These are phyloP conservation scores for Radiomyces spectabilis DNA, from an alignment of 192 early-diverging fungal species.

Conservation along the genomic window DNA sequence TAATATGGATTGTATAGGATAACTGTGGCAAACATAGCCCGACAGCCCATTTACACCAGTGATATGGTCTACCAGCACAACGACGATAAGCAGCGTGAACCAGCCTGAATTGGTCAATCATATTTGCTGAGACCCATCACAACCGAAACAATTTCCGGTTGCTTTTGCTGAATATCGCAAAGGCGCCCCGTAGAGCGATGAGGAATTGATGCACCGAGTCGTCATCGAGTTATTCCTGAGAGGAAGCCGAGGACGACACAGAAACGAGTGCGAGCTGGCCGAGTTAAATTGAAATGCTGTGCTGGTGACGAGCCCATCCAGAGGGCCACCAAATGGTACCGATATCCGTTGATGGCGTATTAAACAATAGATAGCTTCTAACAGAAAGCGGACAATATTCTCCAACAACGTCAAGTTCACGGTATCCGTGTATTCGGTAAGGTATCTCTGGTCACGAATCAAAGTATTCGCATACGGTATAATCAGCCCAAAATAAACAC, in stretches of 20 bases:
- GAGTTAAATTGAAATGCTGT: constrained; percentile 93
- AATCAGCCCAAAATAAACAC: constrained; percentile 68
- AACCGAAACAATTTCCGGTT: constrained; percentile 72
- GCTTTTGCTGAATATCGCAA: constrained; percentile 77
- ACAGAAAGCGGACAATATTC: constrained; percentile 49
- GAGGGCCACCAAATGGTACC: constrained; percentile 77
- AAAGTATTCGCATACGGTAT: constrained; percentile 61
- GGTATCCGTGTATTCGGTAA: constrained; percentile 42
- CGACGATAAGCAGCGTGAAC: constrained; percentile 70
- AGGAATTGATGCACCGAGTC: constrained; percentile 90
- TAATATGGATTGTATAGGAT: constrained; percentile 58
- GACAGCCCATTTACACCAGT: constrained; percentile 76
- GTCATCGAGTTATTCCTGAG: constrained; percentile 81
- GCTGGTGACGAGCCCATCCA: constrained; percentile 88
- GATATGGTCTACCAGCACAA: constrained; percentile 88
- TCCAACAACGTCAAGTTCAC: constrained; percentile 41
- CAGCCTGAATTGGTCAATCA: constrained; percentile 71
- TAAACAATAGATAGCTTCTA: constrained; percentile 56
- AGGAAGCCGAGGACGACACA: constrained; percentile 90
- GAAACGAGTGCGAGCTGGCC: constrained; percentile 86
- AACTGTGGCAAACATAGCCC: constrained; percentile 66
- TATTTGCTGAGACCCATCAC: constrained; percentile 79
- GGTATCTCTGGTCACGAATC: constrained; percentile 51
- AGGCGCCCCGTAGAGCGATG: constrained; percentile 81
- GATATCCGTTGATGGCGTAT: constrained; percentile 58